Conservation (phyloP, 306 rosid genomes). For the Cajanus cajan region DNA sequence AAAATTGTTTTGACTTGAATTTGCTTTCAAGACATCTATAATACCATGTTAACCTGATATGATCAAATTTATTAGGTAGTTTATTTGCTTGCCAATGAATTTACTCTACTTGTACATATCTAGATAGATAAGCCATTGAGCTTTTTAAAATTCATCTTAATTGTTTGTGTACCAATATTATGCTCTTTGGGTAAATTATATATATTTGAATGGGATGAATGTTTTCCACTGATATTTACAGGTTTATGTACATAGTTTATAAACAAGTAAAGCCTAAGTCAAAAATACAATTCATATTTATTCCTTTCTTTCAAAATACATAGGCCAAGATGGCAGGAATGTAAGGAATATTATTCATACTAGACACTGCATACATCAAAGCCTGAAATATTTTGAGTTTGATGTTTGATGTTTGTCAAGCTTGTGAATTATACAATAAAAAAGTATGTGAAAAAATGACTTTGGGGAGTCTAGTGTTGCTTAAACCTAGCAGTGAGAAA, state of each 20-base stretch:
- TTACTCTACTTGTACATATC: neutral
- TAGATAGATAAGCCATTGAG: neutral
- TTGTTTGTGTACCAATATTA: neutral
- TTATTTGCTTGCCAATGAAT: neutral
- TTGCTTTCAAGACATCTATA: conserved; percentile 23
- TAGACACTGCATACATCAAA: neutral
- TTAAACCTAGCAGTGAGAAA: neutral
- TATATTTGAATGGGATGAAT: neutral
- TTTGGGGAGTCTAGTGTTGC: neutral
- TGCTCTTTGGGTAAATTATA: conserved; percentile 12
- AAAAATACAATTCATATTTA: neutral
- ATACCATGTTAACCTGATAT: neutral
- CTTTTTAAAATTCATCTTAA: conserved; percentile 11
- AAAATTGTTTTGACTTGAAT: conserved; percentile 22
- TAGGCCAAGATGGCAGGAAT: neutral
- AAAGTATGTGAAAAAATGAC: neutral
- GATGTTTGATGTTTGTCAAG: conserved; percentile 15
- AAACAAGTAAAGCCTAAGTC: neutral
- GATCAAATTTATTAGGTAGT: conserved; percentile 7
- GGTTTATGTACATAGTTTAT: neutral
- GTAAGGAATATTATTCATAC: neutral
- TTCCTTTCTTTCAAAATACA: neutral
- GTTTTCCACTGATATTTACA: neutral
- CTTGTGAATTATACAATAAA: conserved; percentile 2
- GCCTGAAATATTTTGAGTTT: conserved; percentile 17